Conservation (phyloP, 257 asterid genomes). For the Primulina huaijiensis region DNA sequence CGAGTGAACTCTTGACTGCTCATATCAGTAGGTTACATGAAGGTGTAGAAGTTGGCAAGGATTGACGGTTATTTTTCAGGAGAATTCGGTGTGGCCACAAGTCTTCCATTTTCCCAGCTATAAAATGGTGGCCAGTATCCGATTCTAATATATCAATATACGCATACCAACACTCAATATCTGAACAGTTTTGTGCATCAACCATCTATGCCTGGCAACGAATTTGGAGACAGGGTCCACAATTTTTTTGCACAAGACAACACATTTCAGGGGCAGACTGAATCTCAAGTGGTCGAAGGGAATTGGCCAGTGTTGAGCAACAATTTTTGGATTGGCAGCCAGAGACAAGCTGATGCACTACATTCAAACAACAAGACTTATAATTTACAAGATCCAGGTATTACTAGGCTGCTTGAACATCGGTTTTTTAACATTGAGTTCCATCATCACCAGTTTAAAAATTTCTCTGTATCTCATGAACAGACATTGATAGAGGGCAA, state of each 20-base stretch:
- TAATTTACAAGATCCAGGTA: constrained; percentile 49
- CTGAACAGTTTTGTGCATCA: constrained; percentile 25
- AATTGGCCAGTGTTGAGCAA: constrained; percentile 51
- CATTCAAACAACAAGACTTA: constrained; percentile 44
- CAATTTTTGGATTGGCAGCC: constrained; percentile 63
- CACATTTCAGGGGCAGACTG: constrained; percentile 61
- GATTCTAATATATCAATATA: too few relatives aligned
- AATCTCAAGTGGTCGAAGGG: constrained; percentile 53
- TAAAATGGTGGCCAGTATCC: background rate
- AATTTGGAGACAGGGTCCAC: constrained; percentile 82
- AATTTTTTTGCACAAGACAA: constrained; percentile 83
- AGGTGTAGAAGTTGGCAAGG: background rate
- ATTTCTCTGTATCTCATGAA: constrained; percentile 21
- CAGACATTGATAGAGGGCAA: constrained; percentile 66
- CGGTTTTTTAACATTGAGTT: background rate
- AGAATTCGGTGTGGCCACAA: background rate
- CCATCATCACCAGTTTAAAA: background rate
- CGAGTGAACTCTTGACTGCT: background rate
- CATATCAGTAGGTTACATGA: background rate
- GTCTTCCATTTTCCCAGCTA: background rate
- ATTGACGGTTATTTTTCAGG: background rate
- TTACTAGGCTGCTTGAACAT: constrained; percentile 8
- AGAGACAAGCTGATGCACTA: constrained; percentile 40
- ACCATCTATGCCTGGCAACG: constrained; percentile 96
- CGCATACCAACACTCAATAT: background rate